Conservation (phyloP, 31 red algal species). For the Odonthalia washingtoniensis region DNA sequence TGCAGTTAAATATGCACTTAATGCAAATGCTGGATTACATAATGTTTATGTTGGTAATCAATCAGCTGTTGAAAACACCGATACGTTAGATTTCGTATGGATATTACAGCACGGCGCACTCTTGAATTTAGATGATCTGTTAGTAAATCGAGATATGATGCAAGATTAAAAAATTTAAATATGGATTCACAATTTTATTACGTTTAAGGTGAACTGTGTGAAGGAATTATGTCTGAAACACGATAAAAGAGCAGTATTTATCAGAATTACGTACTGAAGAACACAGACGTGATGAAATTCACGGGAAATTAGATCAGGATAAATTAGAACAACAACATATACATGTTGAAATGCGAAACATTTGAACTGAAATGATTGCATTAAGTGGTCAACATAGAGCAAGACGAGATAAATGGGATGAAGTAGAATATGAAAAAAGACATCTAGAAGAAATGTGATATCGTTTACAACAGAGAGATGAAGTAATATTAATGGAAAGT, state of each 20-base stretch:
- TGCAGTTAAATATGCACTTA: slow-evolving; percentile 62
- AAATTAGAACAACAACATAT: slow-evolving; percentile 26
- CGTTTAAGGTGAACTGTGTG: slow-evolving; percentile 40
- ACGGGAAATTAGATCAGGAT: slow-evolving; percentile 25
- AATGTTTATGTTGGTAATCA: slow-evolving; percentile 60
- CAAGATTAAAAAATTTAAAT: slow-evolving; percentile 45
- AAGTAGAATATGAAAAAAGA: slow-evolving; percentile 1
- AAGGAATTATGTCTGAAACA: slow-evolving; percentile 42
- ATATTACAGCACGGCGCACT: slow-evolving; percentile 50
- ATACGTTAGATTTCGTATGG: slow-evolving; percentile 45
- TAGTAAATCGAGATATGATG: slow-evolving; percentile 56
- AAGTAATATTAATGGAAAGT: background rate
- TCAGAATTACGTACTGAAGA: slow-evolving; percentile 60
- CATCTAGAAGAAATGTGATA: slow-evolving; percentile 45
- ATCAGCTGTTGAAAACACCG: slow-evolving; percentile 13
- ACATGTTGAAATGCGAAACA: slow-evolving; percentile 15
- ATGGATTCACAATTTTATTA: slow-evolving; percentile 53
- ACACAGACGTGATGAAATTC: slow-evolving; percentile 15
- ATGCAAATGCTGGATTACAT: slow-evolving; percentile 61
- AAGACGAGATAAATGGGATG: background rate
- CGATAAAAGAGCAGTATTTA: slow-evolving; percentile 33
- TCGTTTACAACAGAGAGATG: slow-evolving; percentile 1
- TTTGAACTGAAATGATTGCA: slow-evolving; percentile 12
- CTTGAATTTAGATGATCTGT: slow-evolving; percentile 43
- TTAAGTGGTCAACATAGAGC: background rate